phyloP scores from a whole-genome alignment of 2,329 filamentous ascomycete genomes.

The Teratosphaeria destructans region DNA sequence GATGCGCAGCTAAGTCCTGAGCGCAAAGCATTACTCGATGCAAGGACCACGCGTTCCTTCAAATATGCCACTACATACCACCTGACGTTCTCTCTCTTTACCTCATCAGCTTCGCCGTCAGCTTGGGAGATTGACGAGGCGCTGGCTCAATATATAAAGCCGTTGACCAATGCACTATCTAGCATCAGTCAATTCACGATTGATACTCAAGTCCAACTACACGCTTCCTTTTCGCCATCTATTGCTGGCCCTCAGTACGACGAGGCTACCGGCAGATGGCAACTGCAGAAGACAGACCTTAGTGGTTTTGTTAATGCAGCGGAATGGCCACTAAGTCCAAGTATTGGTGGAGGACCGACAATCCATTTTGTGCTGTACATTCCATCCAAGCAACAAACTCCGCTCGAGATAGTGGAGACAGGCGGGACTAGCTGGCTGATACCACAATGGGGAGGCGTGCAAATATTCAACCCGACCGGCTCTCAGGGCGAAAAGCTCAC shows the following conservation, averaged over 20 bases:
- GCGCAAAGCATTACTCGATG: slow-evolving; percentile 40
- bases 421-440: slow-evolving; percentile 75
- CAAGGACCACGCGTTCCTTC: slow-evolving; percentile 70
- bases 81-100: slow-evolving; percentile 90
- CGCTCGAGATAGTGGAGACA: slow-evolving; percentile 49
- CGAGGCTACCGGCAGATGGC: slow-evolving; percentile 48
- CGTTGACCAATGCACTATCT: slow-evolving; percentile 67
- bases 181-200: slow-evolving; percentile 91
- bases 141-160: slow-evolving; percentile 68
- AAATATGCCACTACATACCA: slow-evolving; percentile 93
- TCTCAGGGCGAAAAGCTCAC: slow-evolving; percentile 40
- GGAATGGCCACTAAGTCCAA: slow-evolving; percentile 92
- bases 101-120: slow-evolving; percentile 63
- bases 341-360: slow-evolving; percentile 84
- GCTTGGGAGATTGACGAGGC: slow-evolving; percentile 86
- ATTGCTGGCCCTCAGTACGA: slow-evolving; percentile 49
- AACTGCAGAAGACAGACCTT: slow-evolving; percentile 71
- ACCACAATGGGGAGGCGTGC: slow-evolving; percentile 83
- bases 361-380: slow-evolving; percentile 94
- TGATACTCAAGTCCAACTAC: slow-evolving; percentile 91
- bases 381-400: slow-evolving; percentile 56
- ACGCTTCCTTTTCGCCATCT: slow-evolving; percentile 59
- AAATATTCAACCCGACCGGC: slow-evolving; percentile 51
- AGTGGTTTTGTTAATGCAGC: slow-evolving; percentile 95
- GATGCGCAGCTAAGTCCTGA: slow-evolving; percentile 23